phyloP scores from a whole-genome alignment of 2,329 filamentous ascomycete genomes.

The Arachnomyces sp. region DNA sequence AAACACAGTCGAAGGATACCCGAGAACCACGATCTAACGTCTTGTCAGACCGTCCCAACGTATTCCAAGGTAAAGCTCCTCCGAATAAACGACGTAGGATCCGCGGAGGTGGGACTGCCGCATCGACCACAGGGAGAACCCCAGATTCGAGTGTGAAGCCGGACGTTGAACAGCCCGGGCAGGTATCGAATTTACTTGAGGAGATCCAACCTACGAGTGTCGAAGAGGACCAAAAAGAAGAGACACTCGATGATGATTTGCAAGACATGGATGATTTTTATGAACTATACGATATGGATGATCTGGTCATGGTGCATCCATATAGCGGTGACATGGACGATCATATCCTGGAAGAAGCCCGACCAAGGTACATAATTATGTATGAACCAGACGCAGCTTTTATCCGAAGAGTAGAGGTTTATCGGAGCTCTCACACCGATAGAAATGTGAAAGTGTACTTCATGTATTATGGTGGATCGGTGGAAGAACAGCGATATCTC shows the following conservation, averaged over 20 bases:
- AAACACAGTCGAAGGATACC: conserved; percentile 16
- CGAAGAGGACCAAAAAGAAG: conserved; percentile 62
- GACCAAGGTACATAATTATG: conserved; percentile 94
- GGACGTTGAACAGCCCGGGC: conserved; percentile 67
- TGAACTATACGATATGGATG: conserved; percentile 82
- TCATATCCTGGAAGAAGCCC: conserved; percentile 88
- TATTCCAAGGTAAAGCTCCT: conserved; percentile 57
- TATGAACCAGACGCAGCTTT: conserved; percentile 95
- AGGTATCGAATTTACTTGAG: conserved; percentile 74
- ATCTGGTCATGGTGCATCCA: conserved; percentile 80
- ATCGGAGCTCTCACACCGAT: conserved; percentile 86
- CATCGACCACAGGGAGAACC: conserved; percentile 53
- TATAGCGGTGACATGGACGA: conserved; percentile 96
- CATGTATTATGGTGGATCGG: conserved; percentile 88
- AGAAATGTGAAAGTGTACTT: conserved; percentile 90
- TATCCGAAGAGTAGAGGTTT: conserved; percentile 89
- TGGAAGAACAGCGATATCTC: conserved; percentile 91
- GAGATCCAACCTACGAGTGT: conserved; percentile 74
- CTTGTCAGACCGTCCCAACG: conserved; percentile 13
- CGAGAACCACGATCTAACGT: conserved; percentile 15
- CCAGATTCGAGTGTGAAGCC: conserved; percentile 69
- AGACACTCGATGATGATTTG: conserved; percentile 56
- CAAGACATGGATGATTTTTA: conserved; percentile 91
- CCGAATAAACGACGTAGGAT: conserved; percentile 80
- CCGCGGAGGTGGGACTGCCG: conserved; percentile 64